A percentile compares a stretch with the other conserved stretches of the same genome.
Evolutionary conservation across 768 basidiomycete species (phyloP).

Genomic region (Agaricus sinodeliciosus): DNA sequence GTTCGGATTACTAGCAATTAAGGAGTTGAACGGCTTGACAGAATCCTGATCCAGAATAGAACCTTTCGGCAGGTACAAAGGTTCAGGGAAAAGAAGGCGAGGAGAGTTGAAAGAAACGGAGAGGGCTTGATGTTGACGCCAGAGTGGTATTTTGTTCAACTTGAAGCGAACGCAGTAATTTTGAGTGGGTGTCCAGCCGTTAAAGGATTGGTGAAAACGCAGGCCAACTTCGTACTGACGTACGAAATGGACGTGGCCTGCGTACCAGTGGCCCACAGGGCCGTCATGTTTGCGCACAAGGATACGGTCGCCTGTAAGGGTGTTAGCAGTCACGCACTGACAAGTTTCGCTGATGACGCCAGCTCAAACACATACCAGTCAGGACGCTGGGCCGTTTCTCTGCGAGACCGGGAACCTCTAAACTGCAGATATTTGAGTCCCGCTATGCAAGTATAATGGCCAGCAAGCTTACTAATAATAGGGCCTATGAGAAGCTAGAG

Average conservation of each 20-base stretch:
- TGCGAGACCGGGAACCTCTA: constrained; percentile 39
- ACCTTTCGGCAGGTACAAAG: not conserved
- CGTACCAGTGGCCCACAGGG: constrained; percentile 41
- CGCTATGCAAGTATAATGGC: not conserved
- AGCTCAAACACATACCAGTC: constrained; percentile 31
- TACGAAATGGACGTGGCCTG: constrained; percentile 52
- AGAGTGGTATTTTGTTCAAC: constrained; percentile 47
- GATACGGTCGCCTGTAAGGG: constrained; percentile 43
- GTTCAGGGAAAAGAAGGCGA: constrained; percentile 44
- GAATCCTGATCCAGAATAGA: not conserved
- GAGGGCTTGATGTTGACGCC: constrained; percentile 57
- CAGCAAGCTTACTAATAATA: constrained; percentile 33
- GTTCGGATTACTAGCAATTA: constrained; percentile 37
- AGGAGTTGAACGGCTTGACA: constrained; percentile 30
- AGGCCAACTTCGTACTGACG: constrained; percentile 44
- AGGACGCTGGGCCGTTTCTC: constrained; percentile 54
- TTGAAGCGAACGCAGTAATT: constrained; percentile 49
- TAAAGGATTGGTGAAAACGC: constrained; percentile 41
- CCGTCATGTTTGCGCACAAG: constrained; percentile 38
- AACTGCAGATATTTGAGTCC: constrained; percentile 12
- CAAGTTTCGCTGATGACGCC: not conserved
- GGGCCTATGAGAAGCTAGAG: constrained; percentile 20
- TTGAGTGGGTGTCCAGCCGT: constrained; percentile 23
- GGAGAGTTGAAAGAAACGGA: constrained; percentile 35
- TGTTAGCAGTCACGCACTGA: not conserved